Conservation (phyloP, 2,329 filamentous ascomycete genomes). For the Verticillium tricorpus region DNA sequence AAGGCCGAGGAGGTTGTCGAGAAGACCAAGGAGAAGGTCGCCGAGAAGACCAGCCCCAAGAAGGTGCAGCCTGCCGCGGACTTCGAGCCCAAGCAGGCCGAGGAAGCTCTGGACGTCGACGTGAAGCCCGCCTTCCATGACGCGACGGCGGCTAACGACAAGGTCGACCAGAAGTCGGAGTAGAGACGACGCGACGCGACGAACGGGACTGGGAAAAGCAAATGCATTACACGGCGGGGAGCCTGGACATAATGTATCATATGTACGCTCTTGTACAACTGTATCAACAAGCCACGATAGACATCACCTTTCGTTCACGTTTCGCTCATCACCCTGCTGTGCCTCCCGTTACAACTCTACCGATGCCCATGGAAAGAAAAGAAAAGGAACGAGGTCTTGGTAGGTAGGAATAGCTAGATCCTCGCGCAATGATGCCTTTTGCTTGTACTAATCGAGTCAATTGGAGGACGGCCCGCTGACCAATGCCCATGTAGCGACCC, state of each 20-base stretch:
- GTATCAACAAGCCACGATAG: slow-evolving; percentile 5
- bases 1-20: not conserved
- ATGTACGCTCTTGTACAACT: slow-evolving; percentile 3
- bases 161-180: not conserved
- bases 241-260: not conserved
- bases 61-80: not conserved
- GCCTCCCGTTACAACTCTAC: too few species aligned
- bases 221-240: not conserved
- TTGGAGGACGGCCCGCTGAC: not conserved
- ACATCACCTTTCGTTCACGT: not conserved
- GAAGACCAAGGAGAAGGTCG: slow-evolving; percentile 7
- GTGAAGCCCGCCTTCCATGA: slow-evolving; percentile 20
- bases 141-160: slow-evolving; percentile 26
- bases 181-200: not conserved
- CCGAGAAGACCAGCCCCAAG: not conserved
- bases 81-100: slow-evolving; percentile 1
- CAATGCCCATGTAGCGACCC: not conserved
- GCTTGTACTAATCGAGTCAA: too few species aligned
- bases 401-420: too few species aligned
- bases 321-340: too few species aligned
- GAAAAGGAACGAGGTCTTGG: too few species aligned
- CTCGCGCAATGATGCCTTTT: too few species aligned
- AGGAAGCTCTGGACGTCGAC: slow-evolving; percentile 6
- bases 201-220: not conserved
- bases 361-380: too few species aligned